These are phyloP conservation scores for Lagenidium sp. DNA, from an alignment of 352 stramenopile species.

Conservation along the genomic window DNA sequence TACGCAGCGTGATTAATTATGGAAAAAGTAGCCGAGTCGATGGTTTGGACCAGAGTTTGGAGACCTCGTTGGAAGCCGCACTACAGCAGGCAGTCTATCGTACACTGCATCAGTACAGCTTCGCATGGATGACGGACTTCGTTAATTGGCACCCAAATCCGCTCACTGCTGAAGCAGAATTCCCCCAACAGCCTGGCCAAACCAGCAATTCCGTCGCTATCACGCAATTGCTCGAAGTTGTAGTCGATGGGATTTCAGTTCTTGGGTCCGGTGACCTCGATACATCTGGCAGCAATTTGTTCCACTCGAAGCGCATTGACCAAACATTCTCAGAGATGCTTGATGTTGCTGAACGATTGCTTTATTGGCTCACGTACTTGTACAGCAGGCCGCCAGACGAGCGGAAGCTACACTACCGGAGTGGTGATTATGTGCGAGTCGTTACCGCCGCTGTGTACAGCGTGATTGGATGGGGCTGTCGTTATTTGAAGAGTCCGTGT, in stretches of 20 bases:
- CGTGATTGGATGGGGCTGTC: constrained; percentile 50
- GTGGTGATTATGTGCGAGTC: constrained; percentile 47
- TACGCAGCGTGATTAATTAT: no score
- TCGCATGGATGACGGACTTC: no score
- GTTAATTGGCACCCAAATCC: no score
- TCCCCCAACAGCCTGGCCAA: no score
- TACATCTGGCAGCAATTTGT: constrained; percentile 48
- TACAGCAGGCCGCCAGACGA: constrained; percentile 30
- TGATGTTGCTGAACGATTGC: constrained; percentile 28
- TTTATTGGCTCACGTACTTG: constrained; percentile 63
- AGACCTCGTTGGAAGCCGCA: no score
- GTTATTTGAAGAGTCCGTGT: constrained; percentile 57
- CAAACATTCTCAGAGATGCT: constrained; percentile 62
- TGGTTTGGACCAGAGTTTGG: no score
- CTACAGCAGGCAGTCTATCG: no score
- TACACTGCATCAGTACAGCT: no score
- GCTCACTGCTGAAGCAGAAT: no score
- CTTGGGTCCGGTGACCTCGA: constrained; percentile 41
- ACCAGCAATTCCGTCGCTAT: no score
- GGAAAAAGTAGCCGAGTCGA: no score
- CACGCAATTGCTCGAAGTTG: no score
- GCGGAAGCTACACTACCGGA: constrained; percentile 1
- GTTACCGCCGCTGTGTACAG: constrained; percentile 66
- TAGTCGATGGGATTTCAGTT: constrained; percentile 38
- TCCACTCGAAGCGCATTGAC: constrained; percentile 51